phyloP scores from a whole-genome alignment of 1,284 basidiomycete genomes.

The Cutaneotrichosporon sp. region DNA sequence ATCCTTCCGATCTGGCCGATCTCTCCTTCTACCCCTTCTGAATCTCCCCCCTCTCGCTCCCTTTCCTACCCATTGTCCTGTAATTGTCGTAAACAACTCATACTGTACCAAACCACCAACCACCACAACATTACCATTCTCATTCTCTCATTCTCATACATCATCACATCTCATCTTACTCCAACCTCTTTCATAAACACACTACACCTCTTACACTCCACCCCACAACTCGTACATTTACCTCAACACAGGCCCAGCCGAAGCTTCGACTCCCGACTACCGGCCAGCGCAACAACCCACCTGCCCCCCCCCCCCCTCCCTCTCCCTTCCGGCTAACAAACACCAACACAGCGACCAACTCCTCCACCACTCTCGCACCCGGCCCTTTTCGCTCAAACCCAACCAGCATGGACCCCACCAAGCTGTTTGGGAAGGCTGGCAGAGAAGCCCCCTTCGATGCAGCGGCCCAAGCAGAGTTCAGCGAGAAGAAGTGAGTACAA shows the following conservation, averaged over 20 bases:
- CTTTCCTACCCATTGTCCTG: too few relatives aligned
- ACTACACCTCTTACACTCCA: background rate
- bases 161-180: background rate
- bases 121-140: constrained; percentile 3
- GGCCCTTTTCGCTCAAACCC: constrained; percentile 10
- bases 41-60: too few relatives aligned
- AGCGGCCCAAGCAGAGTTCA: constrained; percentile 89
- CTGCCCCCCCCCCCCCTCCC: background rate
- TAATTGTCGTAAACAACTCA: too few relatives aligned
- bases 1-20: too few relatives aligned
- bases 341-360: background rate
- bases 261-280: too few relatives aligned
- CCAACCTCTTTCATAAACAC: background rate
- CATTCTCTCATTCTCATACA: background rate
- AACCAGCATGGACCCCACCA: constrained; percentile 37
- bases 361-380: background rate
- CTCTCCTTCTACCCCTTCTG: too few relatives aligned
- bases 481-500: constrained; percentile 69
- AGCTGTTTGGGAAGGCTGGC: constrained; percentile 29
- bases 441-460: constrained; percentile 52
- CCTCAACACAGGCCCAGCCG: too few relatives aligned
- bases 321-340: background rate
- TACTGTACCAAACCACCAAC: too few relatives aligned
- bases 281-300: too few relatives aligned
- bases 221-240: background rate